phyloP scores from a whole-genome alignment of 23 red algal species.

The Agarophyton chilense region DNA sequence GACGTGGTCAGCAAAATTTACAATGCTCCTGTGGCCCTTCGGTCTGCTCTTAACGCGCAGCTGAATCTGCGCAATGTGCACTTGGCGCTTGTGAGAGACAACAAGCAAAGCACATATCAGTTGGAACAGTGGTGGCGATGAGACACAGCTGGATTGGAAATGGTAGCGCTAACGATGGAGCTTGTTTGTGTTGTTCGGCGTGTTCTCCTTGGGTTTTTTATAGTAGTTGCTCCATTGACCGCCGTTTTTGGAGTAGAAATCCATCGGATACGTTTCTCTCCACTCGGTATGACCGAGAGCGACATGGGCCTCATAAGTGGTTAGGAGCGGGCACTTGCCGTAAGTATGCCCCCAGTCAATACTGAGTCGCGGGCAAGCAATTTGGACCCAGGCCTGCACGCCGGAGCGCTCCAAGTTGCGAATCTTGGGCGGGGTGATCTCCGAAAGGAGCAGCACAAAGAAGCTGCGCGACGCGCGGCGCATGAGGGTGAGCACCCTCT shows the following conservation, averaged over 20 bases:
- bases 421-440: constrained; percentile 89
- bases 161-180: neutral
- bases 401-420: constrained; percentile 55
- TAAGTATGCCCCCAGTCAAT: constrained; percentile 98
- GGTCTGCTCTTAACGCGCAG: constrained; percentile 69
- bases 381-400: constrained; percentile 96
- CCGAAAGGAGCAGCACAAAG: constrained; percentile 81
- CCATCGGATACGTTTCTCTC: constrained; percentile 93
- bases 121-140: no score
- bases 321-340: constrained; percentile 74
- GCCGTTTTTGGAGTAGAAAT: constrained; percentile 93
- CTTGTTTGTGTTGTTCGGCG: neutral
- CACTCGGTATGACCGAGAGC: constrained; percentile 80
- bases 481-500: constrained; percentile 42
- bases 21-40: constrained; percentile 44
- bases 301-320: constrained; percentile 80
- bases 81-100: no score
- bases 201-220: constrained; percentile 26
- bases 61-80: constrained; percentile 30
- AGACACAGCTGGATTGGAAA: no score
- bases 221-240: constrained; percentile 97
- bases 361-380: constrained; percentile 94
- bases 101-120: no score
- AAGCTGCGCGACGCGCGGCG: constrained; percentile 23
- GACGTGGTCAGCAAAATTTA: constrained; percentile 68